These are phyloP conservation scores for Fraxinus dipetala DNA, from an alignment of 305 asterid genomes.

Conservation along the genomic window DNA sequence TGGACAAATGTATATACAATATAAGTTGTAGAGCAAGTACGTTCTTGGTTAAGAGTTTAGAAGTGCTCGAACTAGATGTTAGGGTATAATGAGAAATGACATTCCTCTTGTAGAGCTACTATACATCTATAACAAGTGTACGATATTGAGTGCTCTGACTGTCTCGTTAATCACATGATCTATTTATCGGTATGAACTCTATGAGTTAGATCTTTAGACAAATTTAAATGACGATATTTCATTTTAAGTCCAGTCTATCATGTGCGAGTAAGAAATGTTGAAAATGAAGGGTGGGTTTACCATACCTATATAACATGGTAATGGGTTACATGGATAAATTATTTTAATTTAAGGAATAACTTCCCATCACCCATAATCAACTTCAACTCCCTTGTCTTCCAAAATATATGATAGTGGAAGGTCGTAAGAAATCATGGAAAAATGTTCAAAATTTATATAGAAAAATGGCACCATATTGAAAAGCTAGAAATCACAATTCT, in stretches of 20 bases:
- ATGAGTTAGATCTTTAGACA: too few relatives aligned
- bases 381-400: too few relatives aligned
- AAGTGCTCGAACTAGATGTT: background rate
- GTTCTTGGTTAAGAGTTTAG: background rate
- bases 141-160: background rate
- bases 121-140: too few relatives aligned
- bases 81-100: background rate
- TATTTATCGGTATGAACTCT: too few relatives aligned
- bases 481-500: too few relatives aligned
- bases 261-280: too few relatives aligned
- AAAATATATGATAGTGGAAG: too few relatives aligned
- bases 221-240: too few relatives aligned
- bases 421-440: too few relatives aligned
- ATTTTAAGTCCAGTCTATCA: too few relatives aligned
- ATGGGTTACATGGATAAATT: background rate
- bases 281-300: background rate
- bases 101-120: background rate
- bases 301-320: background rate
- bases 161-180: background rate
- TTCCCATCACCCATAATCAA: background rate
- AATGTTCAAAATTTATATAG: too few relatives aligned
- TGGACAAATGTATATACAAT: background rate
- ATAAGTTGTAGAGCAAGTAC: background rate
- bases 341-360: background rate
- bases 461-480: too few relatives aligned